Evolutionary conservation across 495 filamentous ascomycete species (phyloP), one percentile per base, ranked within the genome.

Genomic region (Usnea hakonensis): DNA sequence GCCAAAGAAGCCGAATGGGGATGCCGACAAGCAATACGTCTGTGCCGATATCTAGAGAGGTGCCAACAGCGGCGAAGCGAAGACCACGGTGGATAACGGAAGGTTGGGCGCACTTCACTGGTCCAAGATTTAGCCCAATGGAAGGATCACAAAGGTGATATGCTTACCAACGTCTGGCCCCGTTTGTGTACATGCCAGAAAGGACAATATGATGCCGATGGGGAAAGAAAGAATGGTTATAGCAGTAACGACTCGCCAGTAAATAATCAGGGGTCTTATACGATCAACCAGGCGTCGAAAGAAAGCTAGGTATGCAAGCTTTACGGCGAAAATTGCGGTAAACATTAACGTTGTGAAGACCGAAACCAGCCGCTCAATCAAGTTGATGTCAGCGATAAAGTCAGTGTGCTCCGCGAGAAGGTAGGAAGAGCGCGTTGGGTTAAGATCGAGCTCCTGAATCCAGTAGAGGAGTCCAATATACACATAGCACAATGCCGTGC

Each of bases 261-360:
- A 66, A 7, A 58, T 50, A 52, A 44, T 50, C 30, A 62, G 21
- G 21, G 35, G 19, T 11, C 58, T 38, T 38, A 66, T 17, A 21
- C 64, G 64, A 50, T 64, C 40, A 17, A 66, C 54, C n/a, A 66
- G 28, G 17, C 30, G 55, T 21, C 54, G 62, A 35, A 66, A 66
- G 43, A 59, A 66, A 5, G 32, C 28, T 38, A 66, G 43, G 32
- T 58, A 66, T 21, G 61, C 50, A 50, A 64, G 48, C 37, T 66
- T 66, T 14, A 66, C 54, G 28, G 61, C 50, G 33, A 66, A 66
- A 38, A 66, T 59, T 19, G 55, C 61, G 10, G 48, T 46, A 61
- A 61, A 66, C 6, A 36, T 40, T 17, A 66, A 16, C 19, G 58
- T n/a, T 38, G 40, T 16, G 58, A 58, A 62, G 17, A 38, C 35